A percentile compares a stretch with the other conserved stretches of the same genome.
phyloP scores from a whole-genome alignment of 495 filamentous ascomycete species.

The Penicillium lividum region DNA sequence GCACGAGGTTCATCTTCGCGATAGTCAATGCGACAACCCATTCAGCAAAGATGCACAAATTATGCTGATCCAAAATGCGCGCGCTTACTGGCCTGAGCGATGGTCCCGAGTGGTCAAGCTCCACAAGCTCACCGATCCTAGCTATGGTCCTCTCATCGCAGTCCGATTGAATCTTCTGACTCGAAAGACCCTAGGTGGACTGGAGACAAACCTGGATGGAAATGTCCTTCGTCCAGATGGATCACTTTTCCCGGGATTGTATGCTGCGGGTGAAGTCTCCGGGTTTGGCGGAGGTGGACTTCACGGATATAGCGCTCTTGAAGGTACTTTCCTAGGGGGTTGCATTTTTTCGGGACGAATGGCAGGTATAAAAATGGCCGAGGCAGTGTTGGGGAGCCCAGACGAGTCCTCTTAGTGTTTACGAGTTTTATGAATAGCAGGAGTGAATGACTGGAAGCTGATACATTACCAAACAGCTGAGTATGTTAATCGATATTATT shows the following conservation, averaged over 20 bases:
- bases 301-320: constrained; percentile 7
- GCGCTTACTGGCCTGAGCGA: constrained; percentile 7
- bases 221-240: constrained; percentile 9
- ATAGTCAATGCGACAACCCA: constrained; percentile 3
- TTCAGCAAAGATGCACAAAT: constrained; percentile 11
- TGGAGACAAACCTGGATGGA: constrained; percentile 4
- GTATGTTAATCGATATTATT: background rate
- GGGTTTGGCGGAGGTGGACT: constrained; percentile 10
- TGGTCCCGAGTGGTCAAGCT: constrained; percentile 7
- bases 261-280: constrained; percentile 6
- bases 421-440: background rate
- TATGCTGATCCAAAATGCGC: constrained; percentile 6
- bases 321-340: constrained; percentile 7
- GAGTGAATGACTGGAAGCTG: background rate
- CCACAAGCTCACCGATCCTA: constrained; percentile 2
- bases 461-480: background rate
- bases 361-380: constrained; percentile 5
- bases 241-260: constrained; percentile 2
- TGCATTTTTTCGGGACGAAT: constrained; percentile 9
- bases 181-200: constrained; percentile 6
- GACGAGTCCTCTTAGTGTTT: background rate
- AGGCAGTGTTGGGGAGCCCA: background rate
- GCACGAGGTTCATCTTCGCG: constrained; percentile 1
- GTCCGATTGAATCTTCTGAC: constrained; percentile 9
- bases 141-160: constrained; percentile 2